A percentile compares a stretch with the other conserved stretches of the same genome.
These are phyloP conservation scores for Apiospora saccharicola DNA, from an alignment of 2,329 filamentous ascomycete genomes.

Conservation along the genomic window DNA sequence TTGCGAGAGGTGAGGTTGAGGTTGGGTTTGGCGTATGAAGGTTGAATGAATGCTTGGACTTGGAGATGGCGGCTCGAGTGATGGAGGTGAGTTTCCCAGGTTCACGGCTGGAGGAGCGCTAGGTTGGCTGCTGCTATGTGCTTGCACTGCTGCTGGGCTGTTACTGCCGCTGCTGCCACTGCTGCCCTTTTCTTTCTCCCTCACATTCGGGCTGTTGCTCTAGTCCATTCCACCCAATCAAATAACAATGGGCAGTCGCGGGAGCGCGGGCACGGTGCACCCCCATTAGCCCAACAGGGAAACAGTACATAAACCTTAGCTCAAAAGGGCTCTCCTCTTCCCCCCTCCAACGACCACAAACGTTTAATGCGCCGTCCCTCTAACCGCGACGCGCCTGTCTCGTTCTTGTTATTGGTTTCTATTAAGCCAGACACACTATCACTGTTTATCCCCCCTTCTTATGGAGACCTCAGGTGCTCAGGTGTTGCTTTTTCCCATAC, in stretches of 20 bases:
- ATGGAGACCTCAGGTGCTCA: slow-evolving; percentile 14
- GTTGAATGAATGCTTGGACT: slow-evolving; percentile 7
- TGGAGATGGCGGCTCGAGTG: slow-evolving; percentile 14
- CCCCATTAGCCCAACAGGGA: slow-evolving; percentile 19
- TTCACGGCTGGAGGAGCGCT: neutral
- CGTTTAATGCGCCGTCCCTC: neutral
- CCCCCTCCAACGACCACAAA: neutral
- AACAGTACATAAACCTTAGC: slow-evolving; percentile 5
- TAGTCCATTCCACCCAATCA: slow-evolving; percentile 13
- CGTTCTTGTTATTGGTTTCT: slow-evolving; percentile 19
- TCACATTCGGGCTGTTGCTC: slow-evolving; percentile 10
- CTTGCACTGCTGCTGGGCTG: neutral
- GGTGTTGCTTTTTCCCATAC: slow-evolving; percentile 9
- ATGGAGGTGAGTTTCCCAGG: slow-evolving; percentile 8
- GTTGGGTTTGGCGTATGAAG: slow-evolving; percentile 9
- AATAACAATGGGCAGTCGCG: slow-evolving; percentile 9
- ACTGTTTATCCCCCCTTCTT: slow-evolving; percentile 10
- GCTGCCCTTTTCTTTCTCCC: neutral
- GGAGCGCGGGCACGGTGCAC: neutral
- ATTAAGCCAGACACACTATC: neutral
- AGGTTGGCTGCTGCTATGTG: neutral
- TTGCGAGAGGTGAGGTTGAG: slow-evolving; percentile 12
- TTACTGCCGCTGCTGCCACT: neutral
- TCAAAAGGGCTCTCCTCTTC: neutral
- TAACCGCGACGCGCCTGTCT: slow-evolving; percentile 19